Conservation (phyloP, 2,329 filamentous ascomycete genomes). For the Ceratocystis ficicola region DNA sequence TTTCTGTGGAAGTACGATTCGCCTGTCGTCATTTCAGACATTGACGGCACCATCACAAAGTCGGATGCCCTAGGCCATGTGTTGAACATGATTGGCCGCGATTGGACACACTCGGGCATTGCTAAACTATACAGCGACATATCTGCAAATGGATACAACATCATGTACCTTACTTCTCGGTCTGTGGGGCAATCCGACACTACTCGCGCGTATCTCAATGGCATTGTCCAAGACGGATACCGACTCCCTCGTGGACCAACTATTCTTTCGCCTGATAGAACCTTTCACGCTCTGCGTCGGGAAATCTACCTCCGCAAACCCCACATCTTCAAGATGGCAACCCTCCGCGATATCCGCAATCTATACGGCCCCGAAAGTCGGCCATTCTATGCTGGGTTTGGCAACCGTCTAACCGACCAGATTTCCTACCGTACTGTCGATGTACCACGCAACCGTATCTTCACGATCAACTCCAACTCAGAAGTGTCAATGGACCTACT, state of each 20-base stretch:
- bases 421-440: constrained; percentile 93
- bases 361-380: constrained; percentile 66
- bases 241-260: constrained; percentile 79
- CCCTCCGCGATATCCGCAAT: constrained; percentile 81
- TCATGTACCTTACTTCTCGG: constrained; percentile 92
- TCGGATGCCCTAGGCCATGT: constrained; percentile 91
- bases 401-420: constrained; percentile 90
- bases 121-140: constrained; percentile 97
- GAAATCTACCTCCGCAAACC: constrained; percentile 94
- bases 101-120: constrained; percentile 95
- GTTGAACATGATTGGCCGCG: constrained; percentile 87
- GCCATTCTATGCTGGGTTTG: constrained; percentile 94
- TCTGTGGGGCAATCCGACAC: constrained; percentile 88
- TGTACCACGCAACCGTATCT: constrained; percentile 86
- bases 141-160: constrained; percentile 89
- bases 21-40: constrained; percentile 94
- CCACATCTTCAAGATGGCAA: constrained; percentile 99
- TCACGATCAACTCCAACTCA: constrained; percentile 96
- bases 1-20: constrained; percentile 86
- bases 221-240: constrained; percentile 78
- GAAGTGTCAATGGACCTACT: constrained; percentile 87
- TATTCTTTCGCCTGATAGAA: constrained; percentile 88
- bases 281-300: constrained; percentile 79
- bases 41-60: constrained; percentile 97
- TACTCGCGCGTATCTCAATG: constrained; percentile 78